phyloP scores from a whole-genome alignment of 352 stramenopile species.

The Globisporangium acanthophoron region DNA sequence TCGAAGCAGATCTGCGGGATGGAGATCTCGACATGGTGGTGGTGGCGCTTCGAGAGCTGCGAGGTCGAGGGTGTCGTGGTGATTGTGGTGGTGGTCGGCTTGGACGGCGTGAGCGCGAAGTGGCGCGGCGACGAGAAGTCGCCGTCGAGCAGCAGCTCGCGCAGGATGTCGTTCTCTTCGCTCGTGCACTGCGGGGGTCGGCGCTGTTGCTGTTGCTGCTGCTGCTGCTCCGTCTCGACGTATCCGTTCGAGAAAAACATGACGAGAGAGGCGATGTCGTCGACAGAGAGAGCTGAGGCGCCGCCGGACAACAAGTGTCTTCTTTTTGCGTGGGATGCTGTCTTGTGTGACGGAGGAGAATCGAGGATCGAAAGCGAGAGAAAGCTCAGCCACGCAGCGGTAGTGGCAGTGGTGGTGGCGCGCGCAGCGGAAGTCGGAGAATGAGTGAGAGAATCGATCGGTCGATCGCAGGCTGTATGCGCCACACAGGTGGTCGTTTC shows the following conservation, averaged over 20 bases:
- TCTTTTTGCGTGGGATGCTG: neutral
- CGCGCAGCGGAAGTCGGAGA: slow-evolving; percentile 17
- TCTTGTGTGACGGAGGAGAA: slow-evolving; percentile 1
- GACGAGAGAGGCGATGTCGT: too few species aligned
- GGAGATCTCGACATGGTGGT: slow-evolving; percentile 56
- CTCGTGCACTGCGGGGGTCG: slow-evolving; percentile 30
- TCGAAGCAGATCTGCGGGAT: slow-evolving; percentile 73
- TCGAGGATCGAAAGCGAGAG: neutral
- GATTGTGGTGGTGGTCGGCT: slow-evolving; percentile 21
- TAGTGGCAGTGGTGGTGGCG: too few species aligned
- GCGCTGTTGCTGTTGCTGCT: slow-evolving; percentile 17
- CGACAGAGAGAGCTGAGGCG: slow-evolving; percentile 3
- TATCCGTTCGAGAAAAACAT: slow-evolving; percentile 79
- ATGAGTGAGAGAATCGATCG: slow-evolving; percentile 3
- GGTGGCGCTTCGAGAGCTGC: slow-evolving; percentile 34
- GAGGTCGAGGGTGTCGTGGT: slow-evolving; percentile 14
- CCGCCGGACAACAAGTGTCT: neutral
- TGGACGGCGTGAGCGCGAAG: slow-evolving; percentile 37
- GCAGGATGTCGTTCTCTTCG: slow-evolving; percentile 73
- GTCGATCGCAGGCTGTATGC: too few species aligned
- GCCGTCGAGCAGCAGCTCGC: slow-evolving; percentile 62
- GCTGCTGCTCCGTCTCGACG: slow-evolving; percentile 41
- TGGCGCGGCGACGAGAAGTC: slow-evolving; percentile 66
- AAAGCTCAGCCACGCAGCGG: slow-evolving; percentile 6
- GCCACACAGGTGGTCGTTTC: too few species aligned